Conservation (phyloP, 805 yeast species). For the Lachancea sp. region DNA sequence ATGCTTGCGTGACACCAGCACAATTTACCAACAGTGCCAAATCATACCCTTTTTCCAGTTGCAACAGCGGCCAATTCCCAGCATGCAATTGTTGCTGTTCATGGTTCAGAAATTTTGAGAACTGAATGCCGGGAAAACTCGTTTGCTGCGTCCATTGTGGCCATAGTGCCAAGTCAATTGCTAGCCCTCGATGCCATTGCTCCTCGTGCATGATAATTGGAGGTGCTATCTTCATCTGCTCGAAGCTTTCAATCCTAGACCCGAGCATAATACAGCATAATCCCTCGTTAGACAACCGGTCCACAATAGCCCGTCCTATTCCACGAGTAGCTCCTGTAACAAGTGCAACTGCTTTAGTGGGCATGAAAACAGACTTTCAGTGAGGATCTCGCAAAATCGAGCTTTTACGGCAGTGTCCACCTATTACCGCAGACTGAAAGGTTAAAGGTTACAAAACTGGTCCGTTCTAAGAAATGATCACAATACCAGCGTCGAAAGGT, state of each 20-base stretch:
- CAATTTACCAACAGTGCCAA: slow-evolving; percentile 27
- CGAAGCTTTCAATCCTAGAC: slow-evolving; percentile 14
- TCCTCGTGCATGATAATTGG: slow-evolving; percentile 8
- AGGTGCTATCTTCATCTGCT: slow-evolving; percentile 7
- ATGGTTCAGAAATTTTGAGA: background rate
- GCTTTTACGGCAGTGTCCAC: too few relatives aligned
- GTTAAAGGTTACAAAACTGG: too few relatives aligned
- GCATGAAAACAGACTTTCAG: background rate
- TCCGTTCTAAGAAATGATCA: too few relatives aligned
- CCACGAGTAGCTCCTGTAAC: slow-evolving; percentile 42
- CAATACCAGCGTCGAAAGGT: too few relatives aligned
- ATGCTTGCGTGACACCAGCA: slow-evolving; percentile 30
- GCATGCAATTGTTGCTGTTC: background rate
- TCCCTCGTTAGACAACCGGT: slow-evolving; percentile 25
- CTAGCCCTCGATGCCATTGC: slow-evolving; percentile 25
- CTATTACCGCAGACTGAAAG: too few relatives aligned
- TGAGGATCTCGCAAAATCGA: too few relatives aligned
- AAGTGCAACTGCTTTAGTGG: slow-evolving; percentile 25
- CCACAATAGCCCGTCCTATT: slow-evolving; percentile 34
- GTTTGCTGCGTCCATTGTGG: slow-evolving; percentile 21
- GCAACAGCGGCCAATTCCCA: slow-evolving; percentile 2
- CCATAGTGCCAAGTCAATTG: slow-evolving; percentile 27
- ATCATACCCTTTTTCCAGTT: slow-evolving; percentile 10
- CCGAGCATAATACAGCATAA: slow-evolving; percentile 26
- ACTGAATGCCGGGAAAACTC: slow-evolving; percentile 11